Base-by-base conservation (phyloP, 805 yeast genomes). In the Yarrowia osloensis region DNA sequence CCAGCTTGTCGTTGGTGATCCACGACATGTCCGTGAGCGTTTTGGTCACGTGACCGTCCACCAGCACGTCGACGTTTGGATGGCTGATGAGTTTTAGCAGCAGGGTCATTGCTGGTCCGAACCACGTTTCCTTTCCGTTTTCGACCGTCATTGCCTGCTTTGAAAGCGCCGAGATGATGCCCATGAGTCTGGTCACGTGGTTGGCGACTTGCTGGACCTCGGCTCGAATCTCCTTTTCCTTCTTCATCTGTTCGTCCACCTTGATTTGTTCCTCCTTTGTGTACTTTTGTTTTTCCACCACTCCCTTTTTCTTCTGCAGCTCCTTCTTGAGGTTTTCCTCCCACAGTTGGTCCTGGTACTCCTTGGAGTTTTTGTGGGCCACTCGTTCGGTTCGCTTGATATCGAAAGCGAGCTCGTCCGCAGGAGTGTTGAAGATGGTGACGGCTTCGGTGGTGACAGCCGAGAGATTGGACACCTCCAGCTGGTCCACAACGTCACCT, bases 271-370 rank as follows among this genome's bases (percentile, higher is more conserved):
- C 97, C 73, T 93, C 98, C 70, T 86, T 88, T 2, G 96, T 82
- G 46, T 88, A 79, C 73, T 89, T 89, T 76, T 83, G 87, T 50
- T 67, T 63, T 21, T 69, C 57, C 3, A 68, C 69, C 24, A 59
- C 57, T 4, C 44, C 63, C 29, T 46, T 65, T 24, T 72, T 65
- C 44, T 67, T 71, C 8, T 63, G 87, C 40, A 92, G 80, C 73
- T 91, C 94, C 70, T 86, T 86, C 72, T 94, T 85, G 35, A 95
- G 83, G 63, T 84, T 84, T 71, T 88, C 92, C 74, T 95, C 99
- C 98, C 98, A 94, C 75, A 90, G 86, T 68, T 84, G 79, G 1
- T 93, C 89, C 72, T 89, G 96, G 72, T 91, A 91, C 73, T 92
- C 97, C 74, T 88, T 92, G 0, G 90, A 79, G 74, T 90, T 90